These are phyloP conservation scores for Fusarium beomiforme DNA, from an alignment of 2,329 filamentous ascomycete genomes.

Conservation along the genomic window DNA sequence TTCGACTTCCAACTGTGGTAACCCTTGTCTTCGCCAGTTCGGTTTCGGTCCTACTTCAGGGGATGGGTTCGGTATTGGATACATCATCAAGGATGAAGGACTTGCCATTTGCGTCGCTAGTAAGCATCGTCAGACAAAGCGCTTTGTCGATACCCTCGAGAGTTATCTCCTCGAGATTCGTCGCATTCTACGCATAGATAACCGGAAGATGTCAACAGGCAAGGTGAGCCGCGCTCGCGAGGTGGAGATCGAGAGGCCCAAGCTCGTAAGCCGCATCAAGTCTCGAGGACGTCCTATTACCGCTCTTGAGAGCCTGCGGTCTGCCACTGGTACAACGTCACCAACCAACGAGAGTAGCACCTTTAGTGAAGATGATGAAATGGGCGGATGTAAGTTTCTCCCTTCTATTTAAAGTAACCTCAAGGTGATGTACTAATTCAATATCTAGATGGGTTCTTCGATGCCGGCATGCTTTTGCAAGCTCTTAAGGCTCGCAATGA, in stretches of 20 bases:
- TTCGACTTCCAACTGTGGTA: slow-evolving; percentile 98
- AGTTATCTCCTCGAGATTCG: slow-evolving; percentile 91
- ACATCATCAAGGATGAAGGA: slow-evolving; percentile 87
- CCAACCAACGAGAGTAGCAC: slow-evolving; percentile 75
- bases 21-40: slow-evolving; percentile 92
- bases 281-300: slow-evolving; percentile 78
- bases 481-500: slow-evolving; percentile 80
- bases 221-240: slow-evolving; percentile 64
- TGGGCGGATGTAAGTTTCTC: slow-evolving; percentile 85
- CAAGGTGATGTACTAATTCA: slow-evolving; percentile 41
- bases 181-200: slow-evolving; percentile 79
- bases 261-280: slow-evolving; percentile 66
- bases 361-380: slow-evolving; percentile 84
- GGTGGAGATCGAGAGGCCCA: slow-evolving; percentile 55
- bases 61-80: slow-evolving; percentile 96
- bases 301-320: slow-evolving; percentile 58
- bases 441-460: slow-evolving; percentile 91
- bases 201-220: slow-evolving; percentile 53
- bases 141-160: slow-evolving; percentile 90
- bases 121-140: slow-evolving; percentile 92
- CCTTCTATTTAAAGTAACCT: neutral
- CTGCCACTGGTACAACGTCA: slow-evolving; percentile 62
- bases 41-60: slow-evolving; percentile 95
- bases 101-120: slow-evolving; percentile 92
- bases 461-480: slow-evolving; percentile 92